A percentile compares a stretch with the other conserved stretches of the same genome.
Conservation (phyloP, 495 filamentous ascomycete species). For the Lineolata rhizophorae region DNA sequence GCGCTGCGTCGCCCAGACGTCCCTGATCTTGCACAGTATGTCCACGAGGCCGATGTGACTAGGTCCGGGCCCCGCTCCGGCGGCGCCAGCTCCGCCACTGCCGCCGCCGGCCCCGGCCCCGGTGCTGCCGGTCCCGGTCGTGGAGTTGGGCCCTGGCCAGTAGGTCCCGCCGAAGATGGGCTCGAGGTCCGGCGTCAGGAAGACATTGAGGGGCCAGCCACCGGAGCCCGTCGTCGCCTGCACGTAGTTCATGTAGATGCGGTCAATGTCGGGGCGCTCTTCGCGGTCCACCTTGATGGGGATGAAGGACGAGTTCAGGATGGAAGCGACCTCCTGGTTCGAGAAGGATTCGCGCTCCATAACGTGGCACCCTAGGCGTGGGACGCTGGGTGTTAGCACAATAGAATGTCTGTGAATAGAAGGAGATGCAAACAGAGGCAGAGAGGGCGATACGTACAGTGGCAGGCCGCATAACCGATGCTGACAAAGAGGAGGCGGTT, state of each 20-base stretch:
- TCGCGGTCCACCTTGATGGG: conserved; percentile 89
- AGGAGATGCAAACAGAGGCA: not conserved
- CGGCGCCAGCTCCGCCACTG: not conserved
- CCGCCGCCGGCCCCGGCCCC: not conserved
- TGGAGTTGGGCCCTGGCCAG: conserved; percentile 60
- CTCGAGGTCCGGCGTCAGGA: conserved; percentile 79
- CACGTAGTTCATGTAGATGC: conserved; percentile 96
- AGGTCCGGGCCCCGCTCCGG: no score
- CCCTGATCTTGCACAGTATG: conserved; percentile 59
- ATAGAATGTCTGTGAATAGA: no score
- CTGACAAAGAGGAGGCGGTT: conserved; percentile 85
- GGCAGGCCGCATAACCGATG: conserved; percentile 89
- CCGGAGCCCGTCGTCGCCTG: conserved; percentile 82
- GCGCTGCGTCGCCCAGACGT: conserved; percentile 72
- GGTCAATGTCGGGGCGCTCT: conserved; percentile 85
- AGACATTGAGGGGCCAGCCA: conserved; percentile 93
- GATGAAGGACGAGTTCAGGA: conserved; percentile 75
- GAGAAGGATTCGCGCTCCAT: conserved; percentile 91
- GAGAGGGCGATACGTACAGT: conserved; percentile 36
- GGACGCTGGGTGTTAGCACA: no score
- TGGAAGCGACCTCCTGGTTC: conserved; percentile 51
- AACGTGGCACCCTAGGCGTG: conserved; percentile 53
- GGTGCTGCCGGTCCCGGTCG: conserved; percentile 4
- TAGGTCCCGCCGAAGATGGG: conserved; percentile 95
- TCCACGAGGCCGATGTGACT: conserved; percentile 53